Evolutionary conservation across 2,329 filamentous ascomycete species (phyloP).

Genomic region (Hawksworthiomyces lignivorus): DNA sequence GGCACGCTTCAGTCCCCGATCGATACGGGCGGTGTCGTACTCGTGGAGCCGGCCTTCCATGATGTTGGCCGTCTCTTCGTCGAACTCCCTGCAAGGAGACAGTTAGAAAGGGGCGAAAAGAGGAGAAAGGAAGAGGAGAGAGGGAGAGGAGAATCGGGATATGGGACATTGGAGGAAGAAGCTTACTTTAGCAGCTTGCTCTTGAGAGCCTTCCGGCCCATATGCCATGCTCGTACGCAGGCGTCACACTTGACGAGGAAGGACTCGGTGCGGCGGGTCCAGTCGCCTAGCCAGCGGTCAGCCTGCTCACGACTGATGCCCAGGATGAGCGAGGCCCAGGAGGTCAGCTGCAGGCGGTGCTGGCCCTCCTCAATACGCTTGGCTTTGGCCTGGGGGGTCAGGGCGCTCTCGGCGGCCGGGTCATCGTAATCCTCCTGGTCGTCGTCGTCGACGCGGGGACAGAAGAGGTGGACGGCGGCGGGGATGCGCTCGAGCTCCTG

Average conservation of each 20-base stretch:
- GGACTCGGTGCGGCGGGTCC: slow-evolving; percentile 48
- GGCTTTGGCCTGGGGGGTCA: slow-evolving; percentile 30
- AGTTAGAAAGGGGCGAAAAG: too few relatives aligned
- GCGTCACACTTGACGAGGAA: slow-evolving; percentile 58
- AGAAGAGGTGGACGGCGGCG: slow-evolving; percentile 56
- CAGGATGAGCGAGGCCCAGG: slow-evolving; percentile 61
- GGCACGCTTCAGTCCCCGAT: slow-evolving; percentile 37
- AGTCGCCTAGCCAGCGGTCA: slow-evolving; percentile 51
- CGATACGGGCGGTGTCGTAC: slow-evolving; percentile 27
- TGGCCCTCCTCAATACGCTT: slow-evolving; percentile 47
- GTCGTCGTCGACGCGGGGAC: slow-evolving; percentile 55
- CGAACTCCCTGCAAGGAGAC: slow-evolving; percentile 28
- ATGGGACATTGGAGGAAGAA: background rate
- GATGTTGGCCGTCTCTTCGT: slow-evolving; percentile 29
- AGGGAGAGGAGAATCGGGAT: background rate
- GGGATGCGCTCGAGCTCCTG: slow-evolving; percentile 37
- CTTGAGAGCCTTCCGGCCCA: slow-evolving; percentile 54
- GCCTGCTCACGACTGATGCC: slow-evolving; percentile 56
- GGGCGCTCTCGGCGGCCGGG: slow-evolving; percentile 32
- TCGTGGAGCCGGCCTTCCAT: slow-evolving; percentile 33
- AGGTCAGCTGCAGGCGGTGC: slow-evolving; percentile 51
- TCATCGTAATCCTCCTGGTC: slow-evolving; percentile 60
- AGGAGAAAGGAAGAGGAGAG: background rate
- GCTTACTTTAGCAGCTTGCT: slow-evolving; percentile 54
- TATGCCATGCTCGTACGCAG: slow-evolving; percentile 69